Evolutionary conservation across 768 basidiomycete species (phyloP).

Genomic region (Lactarius trivialis): DNA sequence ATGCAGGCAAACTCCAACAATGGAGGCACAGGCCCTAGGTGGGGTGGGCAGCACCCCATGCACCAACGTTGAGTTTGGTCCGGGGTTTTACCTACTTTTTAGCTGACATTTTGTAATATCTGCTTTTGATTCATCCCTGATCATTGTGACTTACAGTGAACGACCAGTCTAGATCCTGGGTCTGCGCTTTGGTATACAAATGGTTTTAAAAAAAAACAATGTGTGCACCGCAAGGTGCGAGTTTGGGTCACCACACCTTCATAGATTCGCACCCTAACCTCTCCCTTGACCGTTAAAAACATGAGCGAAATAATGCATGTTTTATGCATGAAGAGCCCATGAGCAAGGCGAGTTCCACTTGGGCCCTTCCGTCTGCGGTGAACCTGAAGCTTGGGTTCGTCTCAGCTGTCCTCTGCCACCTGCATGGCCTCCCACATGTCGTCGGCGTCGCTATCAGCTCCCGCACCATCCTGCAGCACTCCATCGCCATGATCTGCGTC

Average conservation of each 20-base stretch:
- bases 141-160: too few relatives aligned
- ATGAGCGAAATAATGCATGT: neutral
- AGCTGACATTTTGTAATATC: too few relatives aligned
- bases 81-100: too few relatives aligned
- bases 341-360: neutral
- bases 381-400: constrained; percentile 25
- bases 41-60: too few relatives aligned
- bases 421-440: constrained; percentile 65
- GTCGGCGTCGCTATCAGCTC: constrained; percentile 41
- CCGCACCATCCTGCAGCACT: constrained; percentile 27
- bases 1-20: too few relatives aligned
- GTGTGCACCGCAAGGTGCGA: neutral
- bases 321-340: neutral
- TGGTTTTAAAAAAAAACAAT: neutral
- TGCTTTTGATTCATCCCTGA: too few relatives aligned
- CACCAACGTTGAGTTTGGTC: too few relatives aligned
- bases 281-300: neutral
- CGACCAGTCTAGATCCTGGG: too few relatives aligned
- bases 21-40: too few relatives aligned
- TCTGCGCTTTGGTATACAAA: too few relatives aligned
- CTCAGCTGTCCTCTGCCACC: constrained; percentile 38
- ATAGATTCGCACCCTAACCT: too few relatives aligned
- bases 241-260: neutral
- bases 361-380: constrained; percentile 25
- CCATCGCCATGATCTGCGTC: neutral